Evolutionary conservation across 1,139 yeast species (phyloP).

Genomic region (Diutina mesorugosa): DNA sequence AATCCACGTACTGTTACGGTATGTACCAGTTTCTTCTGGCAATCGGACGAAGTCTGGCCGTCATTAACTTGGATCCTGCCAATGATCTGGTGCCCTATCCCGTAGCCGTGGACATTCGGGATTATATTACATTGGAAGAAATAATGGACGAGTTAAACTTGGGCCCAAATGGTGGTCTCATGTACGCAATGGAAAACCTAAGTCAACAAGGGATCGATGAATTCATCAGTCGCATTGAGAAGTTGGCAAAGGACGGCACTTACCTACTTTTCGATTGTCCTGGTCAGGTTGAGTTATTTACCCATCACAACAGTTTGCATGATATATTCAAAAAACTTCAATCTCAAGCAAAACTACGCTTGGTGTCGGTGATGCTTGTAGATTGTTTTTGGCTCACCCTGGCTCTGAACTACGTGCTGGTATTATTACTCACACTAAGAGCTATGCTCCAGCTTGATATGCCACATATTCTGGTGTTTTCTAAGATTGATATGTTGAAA

Average conservation of each 20-base stretch:
- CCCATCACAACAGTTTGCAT: slow-evolving; percentile 29
- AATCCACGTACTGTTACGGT: slow-evolving; percentile 89
- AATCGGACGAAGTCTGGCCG: slow-evolving; percentile 76
- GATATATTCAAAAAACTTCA: slow-evolving; percentile 26
- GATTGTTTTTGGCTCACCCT: slow-evolving; percentile 79
- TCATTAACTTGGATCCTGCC: slow-evolving; percentile 90
- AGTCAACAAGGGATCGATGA: slow-evolving; percentile 30
- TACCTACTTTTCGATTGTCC: slow-evolving; percentile 84
- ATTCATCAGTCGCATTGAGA: slow-evolving; percentile 45
- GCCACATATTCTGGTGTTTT: slow-evolving; percentile 42
- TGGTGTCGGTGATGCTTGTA: slow-evolving; percentile 78
- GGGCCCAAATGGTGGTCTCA: slow-evolving; percentile 94
- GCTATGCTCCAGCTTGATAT: slow-evolving; percentile 36
- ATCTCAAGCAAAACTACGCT: slow-evolving; percentile 42
- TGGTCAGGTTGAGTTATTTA: slow-evolving; percentile 36
- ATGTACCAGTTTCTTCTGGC: slow-evolving; percentile 86
- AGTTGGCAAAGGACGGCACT: slow-evolving; percentile 43
- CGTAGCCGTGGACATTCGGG: slow-evolving; percentile 69
- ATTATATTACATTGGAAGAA: slow-evolving; percentile 76
- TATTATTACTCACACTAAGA: slow-evolving; percentile 66
- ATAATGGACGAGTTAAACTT: slow-evolving; percentile 69
- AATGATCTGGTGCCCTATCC: slow-evolving; percentile 76
- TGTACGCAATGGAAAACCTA: slow-evolving; percentile 74
- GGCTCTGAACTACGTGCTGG: slow-evolving; percentile 86
- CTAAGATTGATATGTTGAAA: slow-evolving; percentile 74